Conservation (phyloP, 2,329 filamentous ascomycete species). For the Stachybotrys elegans region DNA sequence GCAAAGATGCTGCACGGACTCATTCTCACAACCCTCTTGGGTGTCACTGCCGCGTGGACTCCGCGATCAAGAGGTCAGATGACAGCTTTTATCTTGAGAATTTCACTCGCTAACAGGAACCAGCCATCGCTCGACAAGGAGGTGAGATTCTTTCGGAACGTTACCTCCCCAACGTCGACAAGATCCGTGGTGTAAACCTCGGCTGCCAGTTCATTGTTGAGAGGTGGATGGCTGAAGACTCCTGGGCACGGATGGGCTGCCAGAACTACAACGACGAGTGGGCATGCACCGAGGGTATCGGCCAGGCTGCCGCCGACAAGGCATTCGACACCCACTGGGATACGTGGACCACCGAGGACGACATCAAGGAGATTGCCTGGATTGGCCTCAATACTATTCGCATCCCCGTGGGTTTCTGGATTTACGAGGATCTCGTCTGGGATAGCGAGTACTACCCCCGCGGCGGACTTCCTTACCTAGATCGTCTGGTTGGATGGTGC, state of each 20-base stretch:
- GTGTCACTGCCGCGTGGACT: no score
- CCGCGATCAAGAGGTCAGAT: no score
- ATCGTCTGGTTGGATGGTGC: constrained; percentile 19
- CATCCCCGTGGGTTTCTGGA: constrained; percentile 21
- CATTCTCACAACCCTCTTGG: no score
- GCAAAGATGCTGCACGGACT: no score
- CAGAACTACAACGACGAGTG: constrained; percentile 18
- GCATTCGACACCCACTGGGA: constrained; percentile 20
- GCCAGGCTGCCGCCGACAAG: constrained; percentile 14
- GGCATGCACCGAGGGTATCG: constrained; percentile 16
- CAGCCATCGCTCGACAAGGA: no score
- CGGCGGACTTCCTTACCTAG: constrained; percentile 18
- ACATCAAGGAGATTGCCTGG: constrained; percentile 17
- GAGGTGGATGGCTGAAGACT: constrained; percentile 17
- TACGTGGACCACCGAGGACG: constrained; percentile 15
- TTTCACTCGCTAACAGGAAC: no score
- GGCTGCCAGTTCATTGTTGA: constrained; percentile 22
- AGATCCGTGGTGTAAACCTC: constrained; percentile 19
- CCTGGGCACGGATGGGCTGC: constrained; percentile 19
- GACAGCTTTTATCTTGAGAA: no score
- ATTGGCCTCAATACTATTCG: constrained; percentile 18
- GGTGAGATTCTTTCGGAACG: no score
- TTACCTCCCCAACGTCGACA: constrained; percentile 10
- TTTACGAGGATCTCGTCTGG: constrained; percentile 16
- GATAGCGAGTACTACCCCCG: constrained; percentile 15